These are phyloP conservation scores for Fusarium burgessii DNA, from an alignment of 2,329 filamentous ascomycete genomes.

Conservation along the genomic window DNA sequence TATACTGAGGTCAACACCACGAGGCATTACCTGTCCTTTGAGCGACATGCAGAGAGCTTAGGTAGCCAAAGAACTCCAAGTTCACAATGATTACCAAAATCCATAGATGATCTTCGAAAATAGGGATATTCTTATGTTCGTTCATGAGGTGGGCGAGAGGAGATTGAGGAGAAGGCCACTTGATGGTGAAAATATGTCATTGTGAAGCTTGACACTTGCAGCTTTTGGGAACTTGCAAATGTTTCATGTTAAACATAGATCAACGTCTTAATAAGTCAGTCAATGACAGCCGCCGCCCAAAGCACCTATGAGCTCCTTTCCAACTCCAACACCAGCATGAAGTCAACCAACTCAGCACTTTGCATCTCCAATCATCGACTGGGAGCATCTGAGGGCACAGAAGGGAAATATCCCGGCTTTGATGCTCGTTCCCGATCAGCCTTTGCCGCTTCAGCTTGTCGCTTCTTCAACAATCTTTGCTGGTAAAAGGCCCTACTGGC, in stretches of 20 bases:
- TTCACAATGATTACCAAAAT: background rate
- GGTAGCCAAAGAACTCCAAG: background rate
- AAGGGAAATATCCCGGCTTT: slow-evolving; percentile 85
- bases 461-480: slow-evolving; percentile 81
- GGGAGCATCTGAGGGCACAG: slow-evolving; percentile 76
- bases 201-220: background rate
- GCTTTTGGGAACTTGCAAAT: background rate
- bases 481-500: slow-evolving; percentile 80
- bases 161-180: background rate
- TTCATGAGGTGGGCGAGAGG: too few relatives aligned
- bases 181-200: background rate
- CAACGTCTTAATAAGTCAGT: background rate
- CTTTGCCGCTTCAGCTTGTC: slow-evolving; percentile 67
- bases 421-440: slow-evolving; percentile 83
- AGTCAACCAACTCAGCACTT: background rate
- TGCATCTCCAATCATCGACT: slow-evolving; percentile 39
- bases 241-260: background rate
- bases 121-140: background rate
- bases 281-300: background rate
- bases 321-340: background rate
- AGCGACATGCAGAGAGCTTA: background rate
- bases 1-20: too few relatives aligned
- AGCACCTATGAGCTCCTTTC: background rate
- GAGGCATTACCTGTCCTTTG: too few relatives aligned
- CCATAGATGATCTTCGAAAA: background rate